A percentile compares a stretch with the other conserved stretches of the same genome.
Evolutionary conservation across 345 rosid species (phyloP).

Genomic region (Gossypium longicalyx): DNA sequence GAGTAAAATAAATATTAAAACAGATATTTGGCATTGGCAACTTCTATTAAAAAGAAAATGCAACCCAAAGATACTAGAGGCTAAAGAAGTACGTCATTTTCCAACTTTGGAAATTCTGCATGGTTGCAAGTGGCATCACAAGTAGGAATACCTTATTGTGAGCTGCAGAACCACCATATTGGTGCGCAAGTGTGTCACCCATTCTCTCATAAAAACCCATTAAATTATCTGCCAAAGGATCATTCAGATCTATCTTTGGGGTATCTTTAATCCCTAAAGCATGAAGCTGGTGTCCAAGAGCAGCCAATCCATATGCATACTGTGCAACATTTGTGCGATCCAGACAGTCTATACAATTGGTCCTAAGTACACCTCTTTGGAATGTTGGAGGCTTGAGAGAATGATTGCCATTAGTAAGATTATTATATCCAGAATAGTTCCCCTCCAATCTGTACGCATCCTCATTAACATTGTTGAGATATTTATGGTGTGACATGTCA

Average conservation of each 20-base stretch:
- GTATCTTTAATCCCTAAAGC: constrained; percentile 60
- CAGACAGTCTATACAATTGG: constrained; percentile 97
- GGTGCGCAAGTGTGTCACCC: constrained; percentile 90
- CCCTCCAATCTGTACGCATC: constrained; percentile 41
- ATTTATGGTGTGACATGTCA: constrained; percentile 30
- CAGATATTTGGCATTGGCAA: not conserved
- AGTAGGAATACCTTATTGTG: constrained; percentile 59
- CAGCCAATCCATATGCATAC: constrained; percentile 92
- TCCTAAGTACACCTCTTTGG: constrained; percentile 90
- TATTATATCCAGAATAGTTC: constrained; percentile 35
- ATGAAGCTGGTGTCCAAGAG: constrained; percentile 87
- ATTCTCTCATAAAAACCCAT: constrained; percentile 85
- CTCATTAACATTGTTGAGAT: constrained; percentile 40
- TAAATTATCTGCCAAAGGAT: constrained; percentile 74
- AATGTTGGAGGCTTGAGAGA: constrained; percentile 48
- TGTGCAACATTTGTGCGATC: constrained; percentile 99
- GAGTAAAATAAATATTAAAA: not conserved
- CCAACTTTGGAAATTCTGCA: not conserved
- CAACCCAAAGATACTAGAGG: not conserved
- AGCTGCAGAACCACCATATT: constrained; percentile 90
- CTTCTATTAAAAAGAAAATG: not conserved
- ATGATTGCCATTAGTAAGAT: constrained; percentile 45
- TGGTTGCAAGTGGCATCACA: constrained; percentile 6
- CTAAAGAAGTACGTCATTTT: not conserved
- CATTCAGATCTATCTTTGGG: constrained; percentile 70